A percentile compares a stretch with the other conserved stretches of the same genome.
These are phyloP conservation scores for Agrocybe chaxingu DNA, from an alignment of 768 basidiomycete species.

Conservation along the genomic window DNA sequence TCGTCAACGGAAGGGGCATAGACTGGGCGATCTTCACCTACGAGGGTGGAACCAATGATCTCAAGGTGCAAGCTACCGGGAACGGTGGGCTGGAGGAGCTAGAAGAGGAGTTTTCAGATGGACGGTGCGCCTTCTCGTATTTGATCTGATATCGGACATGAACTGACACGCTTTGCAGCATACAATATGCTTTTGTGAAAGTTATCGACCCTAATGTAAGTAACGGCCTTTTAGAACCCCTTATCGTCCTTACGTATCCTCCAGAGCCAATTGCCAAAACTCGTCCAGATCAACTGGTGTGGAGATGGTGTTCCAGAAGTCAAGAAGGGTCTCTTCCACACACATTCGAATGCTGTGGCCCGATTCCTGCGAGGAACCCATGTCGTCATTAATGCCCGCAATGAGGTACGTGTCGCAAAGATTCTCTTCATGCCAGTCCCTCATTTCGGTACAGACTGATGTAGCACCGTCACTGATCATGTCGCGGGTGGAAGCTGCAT, in stretches of 20 bases:
- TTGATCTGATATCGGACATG: constrained; percentile 8
- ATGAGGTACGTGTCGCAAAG: constrained; percentile 56
- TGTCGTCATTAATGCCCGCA: constrained; percentile 82
- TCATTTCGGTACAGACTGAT: constrained; percentile 52
- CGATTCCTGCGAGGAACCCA: constrained; percentile 81
- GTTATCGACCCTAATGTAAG: constrained; percentile 84
- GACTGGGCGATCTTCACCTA: constrained; percentile 83
- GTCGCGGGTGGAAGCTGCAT: constrained; percentile 83
- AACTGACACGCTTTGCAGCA: constrained; percentile 42
- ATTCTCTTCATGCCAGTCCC: background rate
- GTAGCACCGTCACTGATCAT: constrained; percentile 78
- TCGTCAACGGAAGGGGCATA: constrained; percentile 62
- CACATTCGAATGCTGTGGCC: constrained; percentile 78
- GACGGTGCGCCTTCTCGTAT: constrained; percentile 51
- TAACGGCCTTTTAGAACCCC: constrained; percentile 2
- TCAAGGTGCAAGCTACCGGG: constrained; percentile 86
- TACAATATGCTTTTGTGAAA: constrained; percentile 89
- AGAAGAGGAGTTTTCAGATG: constrained; percentile 94
- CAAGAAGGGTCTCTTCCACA: constrained; percentile 91
- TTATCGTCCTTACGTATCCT: constrained; percentile 4
- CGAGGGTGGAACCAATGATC: constrained; percentile 77
- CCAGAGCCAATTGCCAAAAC: constrained; percentile 82
- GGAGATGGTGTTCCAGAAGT: constrained; percentile 93
- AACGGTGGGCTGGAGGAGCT: constrained; percentile 86
- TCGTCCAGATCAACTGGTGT: constrained; percentile 96